Conservation (phyloP, 495 filamentous ascomycete genomes). For the Penicillium taxi region DNA sequence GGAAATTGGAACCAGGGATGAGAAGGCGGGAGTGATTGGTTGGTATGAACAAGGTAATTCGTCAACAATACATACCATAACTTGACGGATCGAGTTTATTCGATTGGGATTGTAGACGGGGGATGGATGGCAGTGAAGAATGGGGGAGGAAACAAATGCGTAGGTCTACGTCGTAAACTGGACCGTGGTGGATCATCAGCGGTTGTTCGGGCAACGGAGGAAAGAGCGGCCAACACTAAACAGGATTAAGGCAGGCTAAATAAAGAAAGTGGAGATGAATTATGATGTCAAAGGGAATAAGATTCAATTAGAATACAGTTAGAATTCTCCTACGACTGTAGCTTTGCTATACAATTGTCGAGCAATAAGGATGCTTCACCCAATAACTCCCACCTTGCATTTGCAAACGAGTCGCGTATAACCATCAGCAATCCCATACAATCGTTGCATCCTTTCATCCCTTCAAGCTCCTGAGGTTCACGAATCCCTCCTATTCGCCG, state of each 20-base stretch:
- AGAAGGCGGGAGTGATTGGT: slow-evolving; percentile 5
- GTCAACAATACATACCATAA: slow-evolving; percentile 12
- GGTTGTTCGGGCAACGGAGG: slow-evolving; percentile 23
- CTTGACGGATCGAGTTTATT: no score
- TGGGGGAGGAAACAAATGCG: slow-evolving; percentile 4
- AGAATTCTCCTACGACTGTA: slow-evolving; percentile 30
- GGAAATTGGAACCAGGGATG: slow-evolving; percentile 5
- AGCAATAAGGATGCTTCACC: slow-evolving; percentile 77
- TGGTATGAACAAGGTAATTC: slow-evolving; percentile 7
- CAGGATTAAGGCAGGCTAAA: no score
- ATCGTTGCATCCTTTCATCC: slow-evolving; percentile 67
- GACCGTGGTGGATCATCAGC: slow-evolving; percentile 5
- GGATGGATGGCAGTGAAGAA: background rate
- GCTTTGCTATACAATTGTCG: slow-evolving; percentile 66
- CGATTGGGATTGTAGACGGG: slow-evolving; percentile 3
- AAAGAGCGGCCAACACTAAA: background rate
- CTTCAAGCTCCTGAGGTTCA: slow-evolving; percentile 74
- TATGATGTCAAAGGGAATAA: no score
- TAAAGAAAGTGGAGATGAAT: no score
- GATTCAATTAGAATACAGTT: no score
- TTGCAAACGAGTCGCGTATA: slow-evolving; percentile 69
- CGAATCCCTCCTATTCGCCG: slow-evolving; percentile 61
- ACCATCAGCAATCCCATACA: slow-evolving; percentile 79
- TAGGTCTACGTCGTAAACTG: slow-evolving; percentile 8
- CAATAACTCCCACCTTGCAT: slow-evolving; percentile 84